Conservation (phyloP, 805 yeast genomes). For the Kazachstania africana region DNA sequence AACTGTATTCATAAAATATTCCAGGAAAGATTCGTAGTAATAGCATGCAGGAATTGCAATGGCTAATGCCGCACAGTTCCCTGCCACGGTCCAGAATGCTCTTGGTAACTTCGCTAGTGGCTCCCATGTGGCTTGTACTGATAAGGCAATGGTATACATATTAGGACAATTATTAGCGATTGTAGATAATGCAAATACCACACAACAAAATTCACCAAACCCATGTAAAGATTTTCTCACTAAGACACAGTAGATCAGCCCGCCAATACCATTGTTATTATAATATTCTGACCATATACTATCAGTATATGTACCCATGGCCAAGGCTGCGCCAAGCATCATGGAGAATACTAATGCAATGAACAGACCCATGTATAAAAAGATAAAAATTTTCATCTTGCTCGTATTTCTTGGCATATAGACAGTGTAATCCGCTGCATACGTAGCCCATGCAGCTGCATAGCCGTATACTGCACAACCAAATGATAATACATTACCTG, state of each 20-base stretch:
- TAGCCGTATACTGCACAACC: conserved; percentile 81
- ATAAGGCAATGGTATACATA: conserved; percentile 78
- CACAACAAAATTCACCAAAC: conserved; percentile 84
- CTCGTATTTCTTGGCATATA: conserved; percentile 63
- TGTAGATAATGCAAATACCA: conserved; percentile 69
- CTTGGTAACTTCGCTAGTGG: conserved; percentile 66
- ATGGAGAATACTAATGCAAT: conserved; percentile 59
- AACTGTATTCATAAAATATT: conserved; percentile 79
- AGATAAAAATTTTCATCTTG: conserved; percentile 46
- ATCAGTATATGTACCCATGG: conserved; percentile 48
- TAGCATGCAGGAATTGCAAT: conserved; percentile 83
- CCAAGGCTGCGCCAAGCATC: conserved; percentile 79
- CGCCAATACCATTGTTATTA: conserved; percentile 56
- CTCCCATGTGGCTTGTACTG: conserved; percentile 76
- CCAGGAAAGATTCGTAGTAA: conserved; percentile 58
- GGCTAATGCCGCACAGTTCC: conserved; percentile 67
- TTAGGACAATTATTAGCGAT: conserved; percentile 87
- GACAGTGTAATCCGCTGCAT: conserved; percentile 83
- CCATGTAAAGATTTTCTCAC: conserved; percentile 74
- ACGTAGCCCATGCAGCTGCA: conserved; percentile 94
- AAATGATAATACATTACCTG: conserved; percentile 67
- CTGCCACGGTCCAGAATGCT: conserved; percentile 65
- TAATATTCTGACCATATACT: conserved; percentile 39
- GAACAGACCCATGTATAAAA: conserved; percentile 49
- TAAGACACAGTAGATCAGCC: conserved; percentile 64